phyloP scores from a whole-genome alignment of 1,139 yeast species.

The Geotrichum phurueaensis region DNA sequence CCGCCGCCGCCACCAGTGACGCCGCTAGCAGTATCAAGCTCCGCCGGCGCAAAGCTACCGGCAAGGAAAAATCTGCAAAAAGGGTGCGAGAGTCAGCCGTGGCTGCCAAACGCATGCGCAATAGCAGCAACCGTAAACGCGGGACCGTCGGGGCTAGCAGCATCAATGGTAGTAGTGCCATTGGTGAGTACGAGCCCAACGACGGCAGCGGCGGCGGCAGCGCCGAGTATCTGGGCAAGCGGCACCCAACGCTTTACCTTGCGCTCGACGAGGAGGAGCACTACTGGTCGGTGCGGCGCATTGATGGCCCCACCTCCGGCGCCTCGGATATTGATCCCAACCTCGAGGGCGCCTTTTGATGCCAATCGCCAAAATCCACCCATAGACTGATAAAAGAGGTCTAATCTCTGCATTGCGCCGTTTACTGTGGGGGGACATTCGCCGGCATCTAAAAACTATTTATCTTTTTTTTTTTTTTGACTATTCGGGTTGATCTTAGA shows the following conservation, averaged over 20 bases:
- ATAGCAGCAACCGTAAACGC: not conserved
- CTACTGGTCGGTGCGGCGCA: slow-evolving; percentile 38
- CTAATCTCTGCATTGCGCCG: too few relatives aligned
- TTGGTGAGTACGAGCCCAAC: not conserved
- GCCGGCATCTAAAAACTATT: not conserved
- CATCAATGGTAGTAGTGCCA: not conserved
- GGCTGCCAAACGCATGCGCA: slow-evolving; percentile 6
- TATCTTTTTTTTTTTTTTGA: not conserved
- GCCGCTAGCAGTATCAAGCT: not conserved
- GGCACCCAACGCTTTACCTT: slow-evolving; percentile 29
- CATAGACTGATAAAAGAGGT: not conserved
- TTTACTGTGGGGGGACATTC: not conserved
- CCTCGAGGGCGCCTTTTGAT: not conserved
- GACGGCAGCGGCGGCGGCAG: not conserved
- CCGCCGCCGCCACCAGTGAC: not conserved
- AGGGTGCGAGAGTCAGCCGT: not conserved
- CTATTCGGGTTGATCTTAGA: too few relatives aligned
- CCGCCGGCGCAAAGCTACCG: not conserved
- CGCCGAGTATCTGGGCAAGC: not conserved
- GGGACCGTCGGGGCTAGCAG: not conserved
- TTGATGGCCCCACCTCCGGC: slow-evolving; percentile 38
- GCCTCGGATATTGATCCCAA: slow-evolving; percentile 27
- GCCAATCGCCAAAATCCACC: not conserved
- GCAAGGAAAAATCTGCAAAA: not conserved
- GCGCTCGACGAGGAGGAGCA: slow-evolving; percentile 44